These are phyloP conservation scores for Tolypocladium ophioglossoides DNA, from an alignment of 2,329 filamentous ascomycete species.

Conservation along the genomic window DNA sequence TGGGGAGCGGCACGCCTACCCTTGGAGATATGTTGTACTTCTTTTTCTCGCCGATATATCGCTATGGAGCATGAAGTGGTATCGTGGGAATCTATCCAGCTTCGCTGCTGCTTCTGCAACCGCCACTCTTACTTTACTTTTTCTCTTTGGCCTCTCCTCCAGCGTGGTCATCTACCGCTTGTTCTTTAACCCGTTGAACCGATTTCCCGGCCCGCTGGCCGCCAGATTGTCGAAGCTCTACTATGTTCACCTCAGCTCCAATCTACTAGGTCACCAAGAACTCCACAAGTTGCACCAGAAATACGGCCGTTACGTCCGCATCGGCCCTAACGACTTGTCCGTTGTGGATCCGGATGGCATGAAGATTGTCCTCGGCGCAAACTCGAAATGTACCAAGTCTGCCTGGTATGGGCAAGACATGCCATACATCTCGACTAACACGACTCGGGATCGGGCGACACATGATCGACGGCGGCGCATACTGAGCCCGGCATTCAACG, in stretches of 20 bases:
- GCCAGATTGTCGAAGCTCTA: conserved; percentile 3
- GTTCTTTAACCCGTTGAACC: conserved; percentile 1
- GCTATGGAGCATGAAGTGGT: neutral
- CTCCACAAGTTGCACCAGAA: conserved; percentile 1
- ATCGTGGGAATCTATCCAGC: neutral
- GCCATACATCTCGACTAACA: conserved; percentile 1
- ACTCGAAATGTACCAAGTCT: conserved; percentile 1
- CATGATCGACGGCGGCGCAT: neutral
- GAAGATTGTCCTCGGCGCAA: neutral
- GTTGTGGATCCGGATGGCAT: conserved; percentile 1
- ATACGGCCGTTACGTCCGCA: conserved; percentile 2
- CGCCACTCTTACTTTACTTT: neutral
- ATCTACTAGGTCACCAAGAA: neutral
- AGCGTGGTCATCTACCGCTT: conserved; percentile 1
- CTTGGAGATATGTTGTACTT: neutral
- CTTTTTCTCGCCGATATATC: neutral
- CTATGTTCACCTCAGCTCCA: neutral
- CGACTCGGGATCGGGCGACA: neutral
- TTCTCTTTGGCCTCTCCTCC: neutral
- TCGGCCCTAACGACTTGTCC: conserved; percentile 1
- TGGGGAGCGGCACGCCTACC: neutral
- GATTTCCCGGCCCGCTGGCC: neutral
- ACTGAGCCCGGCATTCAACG: neutral
- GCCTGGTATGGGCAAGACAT: conserved; percentile 1
- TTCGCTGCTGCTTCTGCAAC: neutral